Evolutionary conservation across 345 rosid genomes (phyloP).

Genomic region (Linum tenue): DNA sequence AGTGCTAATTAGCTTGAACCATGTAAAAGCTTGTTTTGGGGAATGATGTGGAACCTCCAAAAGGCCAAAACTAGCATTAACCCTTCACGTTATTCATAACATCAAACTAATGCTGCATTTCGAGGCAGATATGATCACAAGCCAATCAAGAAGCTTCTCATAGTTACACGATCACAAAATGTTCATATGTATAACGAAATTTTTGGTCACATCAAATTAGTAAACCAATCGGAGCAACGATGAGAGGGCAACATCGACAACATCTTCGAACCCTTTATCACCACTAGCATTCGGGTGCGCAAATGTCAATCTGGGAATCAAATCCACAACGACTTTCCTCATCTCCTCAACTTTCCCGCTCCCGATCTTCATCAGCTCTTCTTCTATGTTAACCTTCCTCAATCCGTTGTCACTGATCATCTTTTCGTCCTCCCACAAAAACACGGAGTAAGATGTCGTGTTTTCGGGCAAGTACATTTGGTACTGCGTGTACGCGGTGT

Average conservation of each 20-base stretch:
- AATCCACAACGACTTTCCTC: neutral
- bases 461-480: conserved; percentile 36
- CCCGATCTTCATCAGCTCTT: conserved; percentile 26
- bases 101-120: too few relatives aligned
- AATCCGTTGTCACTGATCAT: neutral
- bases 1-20: too few relatives aligned
- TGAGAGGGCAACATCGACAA: neutral
- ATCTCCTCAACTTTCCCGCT: conserved; percentile 5
- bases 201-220: neutral
- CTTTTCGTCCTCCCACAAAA: conserved; percentile 15
- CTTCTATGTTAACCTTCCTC: conserved; percentile 22
- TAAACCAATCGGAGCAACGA: neutral
- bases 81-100: too few relatives aligned
- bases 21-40: too few relatives aligned
- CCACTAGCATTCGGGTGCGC: neutral
- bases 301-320: neutral
- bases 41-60: too few relatives aligned
- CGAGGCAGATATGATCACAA: too few relatives aligned
- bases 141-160: neutral
- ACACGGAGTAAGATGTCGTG: conserved; percentile 32
- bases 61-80: too few relatives aligned
- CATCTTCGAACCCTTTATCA: neutral
- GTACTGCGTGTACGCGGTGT: conserved; percentile 58
- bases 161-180: neutral
- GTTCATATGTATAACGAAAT: too few relatives aligned